Conservation (phyloP, 2,329 filamentous ascomycete species). For the Beauveria asiatica region DNA sequence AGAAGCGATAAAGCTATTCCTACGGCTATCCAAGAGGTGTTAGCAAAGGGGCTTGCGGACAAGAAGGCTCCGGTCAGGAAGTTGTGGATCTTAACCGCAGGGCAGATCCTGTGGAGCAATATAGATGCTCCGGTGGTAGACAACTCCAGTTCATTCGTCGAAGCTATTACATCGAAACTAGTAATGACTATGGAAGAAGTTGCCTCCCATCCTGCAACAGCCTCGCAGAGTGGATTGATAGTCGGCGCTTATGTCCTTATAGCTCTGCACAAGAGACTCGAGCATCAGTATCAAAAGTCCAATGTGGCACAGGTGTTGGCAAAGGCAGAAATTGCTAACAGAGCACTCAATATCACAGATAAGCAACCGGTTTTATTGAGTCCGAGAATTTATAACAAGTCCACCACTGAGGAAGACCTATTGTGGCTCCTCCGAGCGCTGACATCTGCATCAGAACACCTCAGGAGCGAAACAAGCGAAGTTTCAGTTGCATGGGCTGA, state of each 20-base stretch:
- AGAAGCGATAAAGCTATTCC: constrained; percentile 52
- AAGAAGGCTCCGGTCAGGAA: constrained; percentile 73
- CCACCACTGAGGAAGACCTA: constrained; percentile 66
- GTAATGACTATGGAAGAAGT: constrained; percentile 71
- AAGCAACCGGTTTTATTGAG: constrained; percentile 86
- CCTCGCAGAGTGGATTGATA: constrained; percentile 75
- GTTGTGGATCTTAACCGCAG: constrained; percentile 70
- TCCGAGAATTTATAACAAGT: constrained; percentile 73
- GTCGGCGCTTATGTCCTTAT: constrained; percentile 68
- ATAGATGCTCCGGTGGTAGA: constrained; percentile 38
- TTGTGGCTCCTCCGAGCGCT: constrained; percentile 69
- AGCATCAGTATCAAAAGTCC: constrained; percentile 47
- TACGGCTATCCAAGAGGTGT: constrained; percentile 58
- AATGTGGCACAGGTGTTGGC: constrained; percentile 35
- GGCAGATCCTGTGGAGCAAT: constrained; percentile 56
- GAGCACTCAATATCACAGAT: constrained; percentile 60
- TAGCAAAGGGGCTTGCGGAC: constrained; percentile 74
- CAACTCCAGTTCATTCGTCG: constrained; percentile 41
- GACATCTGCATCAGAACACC: constrained; percentile 46
- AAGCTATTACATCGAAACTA: constrained; percentile 45
- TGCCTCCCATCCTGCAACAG: constrained; percentile 64
- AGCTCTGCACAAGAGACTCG: constrained; percentile 50
- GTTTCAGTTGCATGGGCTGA: constrained; percentile 71
- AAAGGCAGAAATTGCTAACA: constrained; percentile 53
- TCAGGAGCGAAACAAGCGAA: constrained; percentile 40